Percentiles rank a stretch among this genome's conserved stretches.
Evolutionary conservation across 768 basidiomycete genomes (phyloP).

Genomic region (Suillus bovinus): DNA sequence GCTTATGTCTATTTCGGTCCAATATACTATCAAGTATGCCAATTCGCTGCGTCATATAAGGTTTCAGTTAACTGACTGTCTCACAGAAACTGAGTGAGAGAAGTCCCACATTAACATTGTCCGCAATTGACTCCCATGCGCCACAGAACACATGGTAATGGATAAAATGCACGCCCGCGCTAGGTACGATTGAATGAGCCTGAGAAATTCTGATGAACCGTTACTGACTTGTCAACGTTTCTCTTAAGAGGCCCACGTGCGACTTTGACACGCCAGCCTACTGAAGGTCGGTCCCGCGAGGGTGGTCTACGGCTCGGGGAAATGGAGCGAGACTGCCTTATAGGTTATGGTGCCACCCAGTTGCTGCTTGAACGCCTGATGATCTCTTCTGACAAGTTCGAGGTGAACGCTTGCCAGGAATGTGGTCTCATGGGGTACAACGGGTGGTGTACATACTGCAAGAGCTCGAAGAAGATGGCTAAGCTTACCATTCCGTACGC

Average conservation of each 20-base stretch:
- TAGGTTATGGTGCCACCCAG: constrained; percentile 98
- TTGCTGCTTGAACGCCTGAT: constrained; percentile 94
- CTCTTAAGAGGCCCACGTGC: constrained; percentile 84
- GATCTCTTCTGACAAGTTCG: constrained; percentile 99
- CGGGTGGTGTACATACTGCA: constrained; percentile 98
- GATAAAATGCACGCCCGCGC: constrained; percentile 99
- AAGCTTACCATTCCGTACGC: constrained; percentile 96
- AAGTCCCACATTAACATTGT: constrained; percentile 1
- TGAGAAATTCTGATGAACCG: constrained; percentile 12
- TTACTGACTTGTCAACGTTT: constrained; percentile 14
- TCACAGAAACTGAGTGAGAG: constrained; percentile 87
- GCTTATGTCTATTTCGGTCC: constrained; percentile 99
- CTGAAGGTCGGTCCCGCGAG: constrained; percentile 96
- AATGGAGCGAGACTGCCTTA: constrained; percentile 99
- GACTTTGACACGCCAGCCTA: constrained; percentile 94
- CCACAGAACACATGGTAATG: constrained; percentile 95
- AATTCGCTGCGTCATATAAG: constrained; percentile 9
- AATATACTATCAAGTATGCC: constrained; percentile 89
- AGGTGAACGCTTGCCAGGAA: constrained; percentile 91
- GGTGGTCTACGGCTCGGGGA: constrained; percentile 96
- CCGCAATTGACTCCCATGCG: constrained; percentile 18
- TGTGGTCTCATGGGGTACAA: constrained; percentile 95
- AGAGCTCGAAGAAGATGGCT: constrained; percentile 95
- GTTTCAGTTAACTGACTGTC: constrained; percentile 7
- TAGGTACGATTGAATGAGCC: constrained; percentile 49